Evolutionary conservation across 352 stramenopile species (phyloP), one percentile per base, ranked within the genome.

Genomic region (Pythium dissotocum): DNA sequence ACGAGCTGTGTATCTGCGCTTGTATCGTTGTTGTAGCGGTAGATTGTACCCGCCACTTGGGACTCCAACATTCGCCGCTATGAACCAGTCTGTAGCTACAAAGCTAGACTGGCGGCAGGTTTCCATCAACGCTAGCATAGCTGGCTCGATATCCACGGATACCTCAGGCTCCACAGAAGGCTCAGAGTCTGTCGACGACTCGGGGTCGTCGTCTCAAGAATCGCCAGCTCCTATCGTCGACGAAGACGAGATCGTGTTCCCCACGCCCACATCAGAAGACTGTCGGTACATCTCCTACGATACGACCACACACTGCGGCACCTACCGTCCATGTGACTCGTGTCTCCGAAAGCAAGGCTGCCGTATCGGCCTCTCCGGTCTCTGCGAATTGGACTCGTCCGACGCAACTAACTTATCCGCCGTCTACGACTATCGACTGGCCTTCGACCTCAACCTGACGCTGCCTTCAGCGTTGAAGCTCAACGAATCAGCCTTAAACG

Each of bases 311-410:
- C 12, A 44, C 28, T 63, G 58, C 44, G 28, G 52, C 5, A 64
- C 8, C 21, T 35, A 56, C 13, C 58, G 58, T 0, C 42, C 42
- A 32, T 64, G 58, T 13, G 46, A 64, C 30, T 56, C 42, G 30
- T 64, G 58, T 21, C 44, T 64, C 2, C 13, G 10, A 24, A 66
- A 52, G 44, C 26, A 61, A 28, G 62, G 62, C 16, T 68, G 62
- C 16, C 30, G 26, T 2, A 51, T 68, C 26, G 26, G 49, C 5
- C n/a, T 35, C 26, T 35, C 44, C 16, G 61, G 61, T 2, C 42
- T 46, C 21, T 67, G 61, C 8, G 61, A 60, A 18, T 48, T 52
- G 6, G 61, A 67, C 24, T 9, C 46, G n/a, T n/a, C 44, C 5
- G 21, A 26, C 13, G 21, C 1, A 1, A 52, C 16, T 52, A 52